Evolutionary conservation across 352 stramenopile species (phyloP).

Genomic region (Aphanomyces euteiches): DNA sequence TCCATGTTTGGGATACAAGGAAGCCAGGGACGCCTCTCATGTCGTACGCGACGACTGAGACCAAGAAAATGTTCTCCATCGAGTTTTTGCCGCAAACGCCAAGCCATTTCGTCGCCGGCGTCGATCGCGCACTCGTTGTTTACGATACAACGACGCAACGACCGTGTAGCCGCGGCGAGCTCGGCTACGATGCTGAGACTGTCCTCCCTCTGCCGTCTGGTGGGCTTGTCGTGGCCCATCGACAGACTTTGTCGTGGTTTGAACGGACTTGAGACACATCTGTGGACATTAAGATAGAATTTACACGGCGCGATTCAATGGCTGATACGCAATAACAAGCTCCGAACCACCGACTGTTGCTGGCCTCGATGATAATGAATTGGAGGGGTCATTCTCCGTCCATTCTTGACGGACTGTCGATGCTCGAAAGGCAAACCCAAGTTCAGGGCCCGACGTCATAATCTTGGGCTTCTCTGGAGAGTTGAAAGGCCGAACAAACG

Average conservation of each 20-base stretch:
- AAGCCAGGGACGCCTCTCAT: background rate
- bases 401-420: no score
- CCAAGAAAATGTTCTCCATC: slow-evolving; percentile 6
- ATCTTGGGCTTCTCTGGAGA: background rate
- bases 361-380: background rate
- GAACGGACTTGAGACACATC: no score
- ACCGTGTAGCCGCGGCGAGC: background rate
- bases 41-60: background rate
- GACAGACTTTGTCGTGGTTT: slow-evolving; percentile 8
- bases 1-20: slow-evolving; percentile 4
- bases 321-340: slow-evolving; percentile 6
- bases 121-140: background rate
- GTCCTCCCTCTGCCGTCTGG: background rate
- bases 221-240: slow-evolving; percentile 3
- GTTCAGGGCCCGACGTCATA: background rate
- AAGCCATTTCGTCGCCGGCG: background rate
- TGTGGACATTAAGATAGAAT: no score
- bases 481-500: background rate
- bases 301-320: slow-evolving; percentile 9
- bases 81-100: background rate
- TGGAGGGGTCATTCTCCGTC: no score
- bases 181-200: slow-evolving; percentile 1
- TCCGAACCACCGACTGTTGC: background rate
- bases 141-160: background rate
- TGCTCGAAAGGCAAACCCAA: background rate